Evolutionary conservation across 2,329 filamentous ascomycete genomes (phyloP).

Genomic region (Beauveria pseudobassiana): DNA sequence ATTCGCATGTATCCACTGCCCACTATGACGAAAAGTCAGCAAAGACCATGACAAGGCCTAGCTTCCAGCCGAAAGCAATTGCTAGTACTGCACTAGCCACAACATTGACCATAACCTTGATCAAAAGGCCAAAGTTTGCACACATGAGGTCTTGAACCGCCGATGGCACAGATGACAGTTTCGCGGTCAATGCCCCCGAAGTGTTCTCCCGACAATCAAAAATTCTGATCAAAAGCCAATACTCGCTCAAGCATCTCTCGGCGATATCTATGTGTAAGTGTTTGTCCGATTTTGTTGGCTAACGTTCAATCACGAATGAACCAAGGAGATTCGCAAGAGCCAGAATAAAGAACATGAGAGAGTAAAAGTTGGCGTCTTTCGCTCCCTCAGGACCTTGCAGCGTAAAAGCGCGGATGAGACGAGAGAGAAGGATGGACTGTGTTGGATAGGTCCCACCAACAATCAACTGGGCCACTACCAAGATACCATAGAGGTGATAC

Average conservation of each 20-base stretch:
- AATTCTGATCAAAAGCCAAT: background rate
- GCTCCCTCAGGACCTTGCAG: background rate
- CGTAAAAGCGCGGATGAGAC: background rate
- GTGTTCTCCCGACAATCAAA: background rate
- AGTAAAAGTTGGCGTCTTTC: constrained; percentile 34
- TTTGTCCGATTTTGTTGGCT: background rate
- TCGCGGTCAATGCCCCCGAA: background rate
- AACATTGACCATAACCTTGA: constrained; percentile 30
- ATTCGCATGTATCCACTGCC: constrained; percentile 28
- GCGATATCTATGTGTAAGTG: background rate
- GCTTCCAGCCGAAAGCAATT: constrained; percentile 38
- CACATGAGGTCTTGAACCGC: constrained; percentile 26
- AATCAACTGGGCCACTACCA: background rate
- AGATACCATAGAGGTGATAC: background rate
- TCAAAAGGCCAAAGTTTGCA: constrained; percentile 30
- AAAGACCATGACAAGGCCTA: constrained; percentile 41
- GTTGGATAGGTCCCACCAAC: background rate
- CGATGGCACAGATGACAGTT: background rate
- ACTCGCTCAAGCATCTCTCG: background rate
- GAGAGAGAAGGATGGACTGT: background rate
- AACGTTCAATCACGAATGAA: background rate
- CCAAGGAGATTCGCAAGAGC: constrained; percentile 30
- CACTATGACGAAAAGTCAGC: constrained; percentile 30
- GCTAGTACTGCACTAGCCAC: constrained; percentile 32
- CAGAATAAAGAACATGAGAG: constrained; percentile 39